A percentile compares a stretch with the other conserved stretches of the same genome.
Evolutionary conservation across 208 protist genomes (phyloP).

Genomic region (Borovskyia barvae): DNA sequence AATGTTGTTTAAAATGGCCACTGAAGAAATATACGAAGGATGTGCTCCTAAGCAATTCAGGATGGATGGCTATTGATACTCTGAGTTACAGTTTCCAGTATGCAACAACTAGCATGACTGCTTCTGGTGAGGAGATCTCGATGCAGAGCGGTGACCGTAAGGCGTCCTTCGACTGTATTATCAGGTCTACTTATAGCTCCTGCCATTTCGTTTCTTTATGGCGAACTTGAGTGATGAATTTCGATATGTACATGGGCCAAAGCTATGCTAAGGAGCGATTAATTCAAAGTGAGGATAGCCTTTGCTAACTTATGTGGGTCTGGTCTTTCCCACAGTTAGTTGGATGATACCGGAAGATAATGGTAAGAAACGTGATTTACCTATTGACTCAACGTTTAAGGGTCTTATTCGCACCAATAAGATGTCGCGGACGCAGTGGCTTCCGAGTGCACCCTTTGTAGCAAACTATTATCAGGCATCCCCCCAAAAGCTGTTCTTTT

Average conservation of each 20-base stretch:
- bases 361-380: too few relatives aligned
- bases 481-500: too few relatives aligned
- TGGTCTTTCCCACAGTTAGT: too few relatives aligned
- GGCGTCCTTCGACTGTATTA: slow-evolving; percentile 41
- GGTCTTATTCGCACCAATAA: slow-evolving; percentile 50
- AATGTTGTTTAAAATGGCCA: slow-evolving; percentile 37
- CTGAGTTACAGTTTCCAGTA: slow-evolving; percentile 44
- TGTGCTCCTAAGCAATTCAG: slow-evolving; percentile 30
- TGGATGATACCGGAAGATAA: too few relatives aligned
- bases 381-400: too few relatives aligned
- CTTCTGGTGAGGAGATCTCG: slow-evolving; percentile 46
- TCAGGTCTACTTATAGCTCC: too few relatives aligned
- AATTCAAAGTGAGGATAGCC: too few relatives aligned
- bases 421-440: slow-evolving; percentile 41
- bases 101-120: slow-evolving; percentile 46
- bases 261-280: too few relatives aligned
- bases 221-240: too few relatives aligned
- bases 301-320: slow-evolving; percentile 47
- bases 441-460: too few relatives aligned
- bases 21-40: slow-evolving; percentile 50
- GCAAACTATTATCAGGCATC: too few relatives aligned
- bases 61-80: slow-evolving; percentile 29
- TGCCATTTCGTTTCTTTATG: slow-evolving; percentile 64
- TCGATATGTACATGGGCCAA: too few relatives aligned
- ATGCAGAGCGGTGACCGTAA: slow-evolving; percentile 59